A percentile compares a stretch with the other conserved stretches of the same genome.
Evolutionary conservation across 176 grass and related monocot genomes (phyloP).

Genomic region (Eragrostis curvula): DNA sequence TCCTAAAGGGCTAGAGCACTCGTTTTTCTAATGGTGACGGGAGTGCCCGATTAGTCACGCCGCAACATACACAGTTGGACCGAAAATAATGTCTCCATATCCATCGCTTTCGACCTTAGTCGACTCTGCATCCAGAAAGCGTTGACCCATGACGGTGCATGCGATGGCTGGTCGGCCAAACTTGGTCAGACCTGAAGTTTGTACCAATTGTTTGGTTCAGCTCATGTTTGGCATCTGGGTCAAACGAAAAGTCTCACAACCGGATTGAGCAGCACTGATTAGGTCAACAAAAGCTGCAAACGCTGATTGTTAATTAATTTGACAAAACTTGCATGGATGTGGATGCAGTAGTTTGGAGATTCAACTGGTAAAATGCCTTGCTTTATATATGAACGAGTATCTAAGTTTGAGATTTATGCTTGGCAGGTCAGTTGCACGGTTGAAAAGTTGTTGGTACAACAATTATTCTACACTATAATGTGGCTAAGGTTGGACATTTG

Average conservation of each 20-base stretch:
- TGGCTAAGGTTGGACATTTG: no score
- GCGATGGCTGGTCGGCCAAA: neutral
- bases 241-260: neutral
- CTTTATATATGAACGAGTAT: no score
- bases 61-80: neutral
- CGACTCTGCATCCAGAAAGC: neutral
- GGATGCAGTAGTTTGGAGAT: no score
- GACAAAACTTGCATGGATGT: no score
- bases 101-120: neutral
- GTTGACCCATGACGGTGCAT: neutral
- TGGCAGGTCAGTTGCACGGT: no score
- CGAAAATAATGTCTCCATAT: neutral
- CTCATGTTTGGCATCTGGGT: neutral
- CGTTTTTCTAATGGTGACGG: neutral
- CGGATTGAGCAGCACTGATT: neutral
- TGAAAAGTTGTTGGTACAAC: no score
- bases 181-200: neutral
- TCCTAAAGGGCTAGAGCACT: neutral
- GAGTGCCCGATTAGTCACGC: slow-evolving; percentile 1
- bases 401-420: no score
- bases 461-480: no score
- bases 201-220: neutral
- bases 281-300: slow-evolving; percentile 4
- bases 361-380: no score
- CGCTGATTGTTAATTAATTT: neutral